These are phyloP conservation scores for Pulveroboletus ravenelii DNA, from an alignment of 768 basidiomycete genomes.

Conservation along the genomic window DNA sequence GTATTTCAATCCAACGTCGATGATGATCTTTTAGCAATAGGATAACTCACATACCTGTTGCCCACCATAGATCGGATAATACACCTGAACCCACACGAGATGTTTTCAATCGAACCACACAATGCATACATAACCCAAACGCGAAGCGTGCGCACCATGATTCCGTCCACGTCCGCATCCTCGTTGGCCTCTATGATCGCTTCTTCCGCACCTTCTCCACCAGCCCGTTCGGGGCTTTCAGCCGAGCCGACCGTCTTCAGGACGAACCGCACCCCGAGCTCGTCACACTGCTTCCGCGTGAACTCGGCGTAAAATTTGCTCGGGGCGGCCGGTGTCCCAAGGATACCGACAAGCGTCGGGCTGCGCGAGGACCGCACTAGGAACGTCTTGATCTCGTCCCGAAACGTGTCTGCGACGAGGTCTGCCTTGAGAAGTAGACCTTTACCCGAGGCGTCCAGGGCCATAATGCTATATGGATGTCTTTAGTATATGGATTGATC, in stretches of 20 bases:
- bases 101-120: background rate
- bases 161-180: conserved; percentile 79
- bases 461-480: background rate
- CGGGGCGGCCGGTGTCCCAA: conserved; percentile 78
- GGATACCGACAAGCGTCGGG: conserved; percentile 86
- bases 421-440: conserved; percentile 79
- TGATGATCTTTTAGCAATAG: background rate
- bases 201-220: conserved; percentile 91
- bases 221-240: conserved; percentile 40
- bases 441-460: conserved; percentile 42
- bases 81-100: conserved; percentile 50
- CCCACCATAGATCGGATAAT: conserved; percentile 93
- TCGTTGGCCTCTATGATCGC: conserved; percentile 95
- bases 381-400: conserved; percentile 57
- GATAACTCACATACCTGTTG: conserved; percentile 57
- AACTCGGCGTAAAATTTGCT: conserved; percentile 86
- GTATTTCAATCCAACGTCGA: conserved; percentile 4
- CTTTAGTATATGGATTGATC: too few relatives aligned
- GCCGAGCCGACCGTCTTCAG: conserved; percentile 57
- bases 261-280: conserved; percentile 82
- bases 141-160: conserved; percentile 66
- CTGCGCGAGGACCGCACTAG: conserved; percentile 35
- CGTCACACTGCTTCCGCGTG: conserved; percentile 85
- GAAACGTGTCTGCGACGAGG: conserved; percentile 64
- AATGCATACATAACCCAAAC: background rate